Evolutionary conservation across 495 filamentous ascomycete species (phyloP).

Genomic region (Trichocladium antarcticum): DNA sequence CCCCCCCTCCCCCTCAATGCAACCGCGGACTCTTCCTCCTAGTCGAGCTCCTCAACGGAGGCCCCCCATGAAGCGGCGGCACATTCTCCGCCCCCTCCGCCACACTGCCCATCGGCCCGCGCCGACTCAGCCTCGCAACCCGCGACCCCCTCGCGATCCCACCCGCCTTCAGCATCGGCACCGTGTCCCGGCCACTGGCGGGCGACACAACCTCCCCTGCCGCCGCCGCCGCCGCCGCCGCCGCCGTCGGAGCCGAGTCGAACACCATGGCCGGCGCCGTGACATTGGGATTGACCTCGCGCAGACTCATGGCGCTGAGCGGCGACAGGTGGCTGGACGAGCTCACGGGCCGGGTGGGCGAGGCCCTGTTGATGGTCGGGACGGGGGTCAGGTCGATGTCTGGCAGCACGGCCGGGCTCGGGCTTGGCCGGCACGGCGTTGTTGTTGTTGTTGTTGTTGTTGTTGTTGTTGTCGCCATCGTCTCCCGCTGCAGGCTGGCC

Average conservation of each 20-base stretch:
- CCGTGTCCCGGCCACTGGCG: background rate
- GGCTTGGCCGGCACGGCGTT: background rate
- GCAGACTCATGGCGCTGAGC: conserved; percentile 30
- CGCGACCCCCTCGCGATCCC: conserved; percentile 29
- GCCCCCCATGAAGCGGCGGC: conserved; percentile 36
- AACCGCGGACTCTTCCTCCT: conserved; percentile 45
- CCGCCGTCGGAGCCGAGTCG: background rate
- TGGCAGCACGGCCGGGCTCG: conserved; percentile 23
- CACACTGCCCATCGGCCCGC: conserved; percentile 33
- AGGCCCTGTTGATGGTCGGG: background rate
- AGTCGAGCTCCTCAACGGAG: conserved; percentile 33
- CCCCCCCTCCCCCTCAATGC: conserved; percentile 11
- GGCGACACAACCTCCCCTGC: background rate
- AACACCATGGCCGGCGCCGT: conserved; percentile 6
- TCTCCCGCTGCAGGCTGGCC: conserved; percentile 37
- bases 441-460: background rate
- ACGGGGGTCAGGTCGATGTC: conserved; percentile 25
- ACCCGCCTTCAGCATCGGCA: conserved; percentile 37
- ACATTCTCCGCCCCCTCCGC: conserved; percentile 53
- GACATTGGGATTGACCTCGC: conserved; percentile 39
- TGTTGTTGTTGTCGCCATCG: background rate
- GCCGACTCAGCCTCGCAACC: conserved; percentile 32
- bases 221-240: background rate
- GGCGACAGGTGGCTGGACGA: conserved; percentile 5
- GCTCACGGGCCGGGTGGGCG: conserved; percentile 10